Conservation (phyloP, 2,329 filamentous ascomycete genomes). For the Alternaria metachromatica region DNA sequence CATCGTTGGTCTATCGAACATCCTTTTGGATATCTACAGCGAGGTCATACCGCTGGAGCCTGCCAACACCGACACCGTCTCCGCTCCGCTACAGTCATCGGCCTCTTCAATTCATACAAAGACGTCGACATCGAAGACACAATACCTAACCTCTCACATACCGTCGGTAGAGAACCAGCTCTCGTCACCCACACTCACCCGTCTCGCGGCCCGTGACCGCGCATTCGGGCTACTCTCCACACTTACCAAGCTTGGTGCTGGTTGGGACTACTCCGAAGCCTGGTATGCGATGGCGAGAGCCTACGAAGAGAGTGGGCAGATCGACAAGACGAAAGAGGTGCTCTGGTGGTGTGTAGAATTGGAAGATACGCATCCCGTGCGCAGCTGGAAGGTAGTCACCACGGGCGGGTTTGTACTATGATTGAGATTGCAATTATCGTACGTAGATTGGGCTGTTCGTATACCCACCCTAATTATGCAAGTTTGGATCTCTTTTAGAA, state of each 20-base stretch:
- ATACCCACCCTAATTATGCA: not conserved
- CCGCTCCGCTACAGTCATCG: constrained; percentile 11
- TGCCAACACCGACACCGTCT: constrained; percentile 43
- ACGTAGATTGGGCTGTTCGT: not conserved
- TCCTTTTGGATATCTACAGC: constrained; percentile 85
- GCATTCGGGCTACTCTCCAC: constrained; percentile 83
- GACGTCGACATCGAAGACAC: constrained; percentile 14
- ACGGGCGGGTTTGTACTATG: constrained; percentile 43
- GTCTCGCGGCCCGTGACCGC: constrained; percentile 87
- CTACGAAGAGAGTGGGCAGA: constrained; percentile 84
- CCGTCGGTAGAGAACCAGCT: constrained; percentile 45
- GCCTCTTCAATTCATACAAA: constrained; percentile 11
- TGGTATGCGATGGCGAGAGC: constrained; percentile 89
- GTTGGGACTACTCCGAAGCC: constrained; percentile 92
- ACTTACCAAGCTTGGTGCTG: constrained; percentile 81
- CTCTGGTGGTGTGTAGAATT: constrained; percentile 98
- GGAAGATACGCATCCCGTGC: constrained; percentile 81
- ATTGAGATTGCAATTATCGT: not conserved
- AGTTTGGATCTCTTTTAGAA: not conserved
- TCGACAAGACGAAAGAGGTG: constrained; percentile 87
- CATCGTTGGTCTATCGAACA: constrained; percentile 81
- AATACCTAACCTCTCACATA: constrained; percentile 61
- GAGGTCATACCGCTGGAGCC: constrained; percentile 67
- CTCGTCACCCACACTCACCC: constrained; percentile 75
- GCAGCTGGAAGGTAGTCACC: constrained; percentile 75